Evolutionary conservation across 176 grass and related monocot genomes (phyloP), one percentile per base, ranked within the genome.

Genomic region (Hyparrhenia diplandra): DNA sequence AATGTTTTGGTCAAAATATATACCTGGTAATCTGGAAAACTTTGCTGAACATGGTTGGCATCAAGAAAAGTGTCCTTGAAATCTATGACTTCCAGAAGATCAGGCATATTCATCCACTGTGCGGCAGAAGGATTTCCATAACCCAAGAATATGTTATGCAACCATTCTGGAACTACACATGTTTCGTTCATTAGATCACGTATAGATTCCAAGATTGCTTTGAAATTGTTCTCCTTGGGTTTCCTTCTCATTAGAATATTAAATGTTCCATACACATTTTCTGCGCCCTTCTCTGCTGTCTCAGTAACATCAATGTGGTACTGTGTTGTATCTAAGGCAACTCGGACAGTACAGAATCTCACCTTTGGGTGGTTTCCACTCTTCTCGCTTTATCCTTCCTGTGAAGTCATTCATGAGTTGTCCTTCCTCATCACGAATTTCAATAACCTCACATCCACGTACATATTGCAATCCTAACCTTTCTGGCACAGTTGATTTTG

Each of bases 101-200:
- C 86, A 54, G 90, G 90, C 96, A 95, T 98, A 82, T 95, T 93
- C 84, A 39, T 81, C 96, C 96, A 98, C 64, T 95, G 96, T 5
- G 96, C 96, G 0, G 92, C 84, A 85, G 92, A 98, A 69, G 96
- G 96, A 82, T 95, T 91, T 36, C 96, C 96, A 85, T 98, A 98
- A 83, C 96, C 96, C 82, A 98, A 84, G 87, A 98, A 98, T 78
- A 95, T 91, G 54, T 98, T 98, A 81, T 98, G 96, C 86, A 98
- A 69, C 96, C 96, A 98, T 47, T 95, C 96, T 82, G 96, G 96
- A 87, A 98, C 96, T 76, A 95, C 88, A 78, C 96, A 98, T 45
- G 96, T 93, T 80, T 98, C 96, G 79, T 98, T 98, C 96, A 98
- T 98, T 72, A 98, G 87, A 88, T 98, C 96, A 67, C 96, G 91